These are phyloP conservation scores for Candida fluviatilis DNA, from an alignment of 805 yeast species.

Conservation along the genomic window DNA sequence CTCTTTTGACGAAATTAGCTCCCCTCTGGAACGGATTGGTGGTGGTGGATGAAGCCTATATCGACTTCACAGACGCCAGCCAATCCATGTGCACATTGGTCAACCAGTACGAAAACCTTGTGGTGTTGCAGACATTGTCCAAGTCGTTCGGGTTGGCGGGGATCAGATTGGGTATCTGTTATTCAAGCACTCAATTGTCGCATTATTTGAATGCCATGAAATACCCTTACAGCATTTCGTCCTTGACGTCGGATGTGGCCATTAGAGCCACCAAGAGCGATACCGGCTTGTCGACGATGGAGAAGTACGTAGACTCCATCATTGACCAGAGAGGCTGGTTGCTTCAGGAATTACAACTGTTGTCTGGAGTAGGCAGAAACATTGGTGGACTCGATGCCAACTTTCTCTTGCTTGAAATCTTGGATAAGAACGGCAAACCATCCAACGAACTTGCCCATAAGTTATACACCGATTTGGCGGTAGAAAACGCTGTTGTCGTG, in stretches of 20 bases:
- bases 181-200: slow-evolving; percentile 56
- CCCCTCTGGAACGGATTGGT: slow-evolving; percentile 69
- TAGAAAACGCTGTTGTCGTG: slow-evolving; percentile 71
- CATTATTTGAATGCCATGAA: slow-evolving; percentile 79
- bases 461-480: slow-evolving; percentile 70
- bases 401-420: slow-evolving; percentile 70
- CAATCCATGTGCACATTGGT: slow-evolving; percentile 73
- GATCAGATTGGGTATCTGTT: slow-evolving; percentile 83
- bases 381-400: slow-evolving; percentile 87
- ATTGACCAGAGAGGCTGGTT: slow-evolving; percentile 53
- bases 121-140: slow-evolving; percentile 87
- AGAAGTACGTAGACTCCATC: slow-evolving; percentile 45
- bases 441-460: slow-evolving; percentile 61
- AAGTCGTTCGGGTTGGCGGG: slow-evolving; percentile 97
- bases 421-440: slow-evolving; percentile 60
- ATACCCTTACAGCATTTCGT: slow-evolving; percentile 92
- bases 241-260: slow-evolving; percentile 74
- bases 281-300: slow-evolving; percentile 55
- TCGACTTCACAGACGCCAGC: slow-evolving; percentile 58
- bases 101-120: slow-evolving; percentile 74
- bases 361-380: slow-evolving; percentile 65
- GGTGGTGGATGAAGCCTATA: slow-evolving; percentile 91
- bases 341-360: slow-evolving; percentile 46
- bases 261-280: slow-evolving; percentile 62
- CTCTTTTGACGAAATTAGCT: slow-evolving; percentile 44